phyloP scores from a whole-genome alignment of 1,284 basidiomycete genomes.

The Ganoderma multipileum region DNA sequence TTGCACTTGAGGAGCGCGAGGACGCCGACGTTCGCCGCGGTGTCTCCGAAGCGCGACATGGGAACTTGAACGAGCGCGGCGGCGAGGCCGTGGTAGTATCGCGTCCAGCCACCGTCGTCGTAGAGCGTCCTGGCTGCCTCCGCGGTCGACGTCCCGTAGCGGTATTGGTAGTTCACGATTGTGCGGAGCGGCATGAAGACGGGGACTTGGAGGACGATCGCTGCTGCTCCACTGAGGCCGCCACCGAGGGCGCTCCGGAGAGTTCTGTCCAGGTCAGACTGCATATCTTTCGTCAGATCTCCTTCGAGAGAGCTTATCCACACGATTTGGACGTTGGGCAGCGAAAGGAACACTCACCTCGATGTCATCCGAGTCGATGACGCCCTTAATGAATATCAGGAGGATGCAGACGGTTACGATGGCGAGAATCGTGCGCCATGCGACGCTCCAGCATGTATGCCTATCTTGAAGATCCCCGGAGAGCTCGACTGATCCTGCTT shows the following conservation, averaged over 20 bases:
- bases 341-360: slow-evolving; percentile 51
- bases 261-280: slow-evolving; percentile 82
- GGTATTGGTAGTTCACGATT: slow-evolving; percentile 69
- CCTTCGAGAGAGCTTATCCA: slow-evolving; percentile 31
- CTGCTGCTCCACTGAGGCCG: slow-evolving; percentile 84
- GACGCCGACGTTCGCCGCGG: slow-evolving; percentile 81
- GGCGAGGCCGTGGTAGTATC: slow-evolving; percentile 83
- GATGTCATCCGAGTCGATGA: slow-evolving; percentile 52
- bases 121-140: slow-evolving; percentile 73
- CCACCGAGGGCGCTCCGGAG: slow-evolving; percentile 84
- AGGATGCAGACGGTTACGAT: slow-evolving; percentile 47
- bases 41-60: slow-evolving; percentile 1
- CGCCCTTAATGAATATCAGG: slow-evolving; percentile 68
- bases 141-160: slow-evolving; percentile 70
- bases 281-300: neutral
- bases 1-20: slow-evolving; percentile 78
- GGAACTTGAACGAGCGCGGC: neutral
- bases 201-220: slow-evolving; percentile 63
- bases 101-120: slow-evolving; percentile 76
- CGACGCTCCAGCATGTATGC: slow-evolving; percentile 36
- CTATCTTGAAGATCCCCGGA: slow-evolving; percentile 30
- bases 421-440: slow-evolving; percentile 43
- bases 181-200: slow-evolving; percentile 37
- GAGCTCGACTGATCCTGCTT: slow-evolving; percentile 20
- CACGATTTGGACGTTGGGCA: too few species aligned